A percentile compares a stretch with the other conserved stretches of the same genome.
These are phyloP conservation scores for Centella asiatica DNA, from an alignment of 129 eudicot species.

Conservation along the genomic window DNA sequence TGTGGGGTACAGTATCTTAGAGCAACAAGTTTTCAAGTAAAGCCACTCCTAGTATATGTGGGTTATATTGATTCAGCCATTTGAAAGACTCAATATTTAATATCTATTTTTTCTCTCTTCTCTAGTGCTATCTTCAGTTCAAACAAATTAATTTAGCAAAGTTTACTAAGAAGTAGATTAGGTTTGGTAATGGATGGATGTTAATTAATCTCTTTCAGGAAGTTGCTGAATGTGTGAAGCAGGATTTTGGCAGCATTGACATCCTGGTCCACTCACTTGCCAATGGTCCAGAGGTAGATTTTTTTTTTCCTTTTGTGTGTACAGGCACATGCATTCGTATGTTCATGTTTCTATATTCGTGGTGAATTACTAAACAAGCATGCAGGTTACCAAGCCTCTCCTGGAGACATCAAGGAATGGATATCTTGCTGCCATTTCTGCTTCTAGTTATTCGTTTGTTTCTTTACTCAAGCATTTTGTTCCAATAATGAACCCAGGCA, in stretches of 20 bases:
- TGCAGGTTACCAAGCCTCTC: constrained; percentile 79
- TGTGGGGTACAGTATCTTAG: too few species aligned
- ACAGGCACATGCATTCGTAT: constrained; percentile 9
- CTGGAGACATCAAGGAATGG: constrained; percentile 89
- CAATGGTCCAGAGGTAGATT: constrained; percentile 95
- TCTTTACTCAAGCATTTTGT: constrained; percentile 78
- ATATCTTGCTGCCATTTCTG: constrained; percentile 89
- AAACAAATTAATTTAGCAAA: neutral
- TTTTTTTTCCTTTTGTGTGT: too few species aligned
- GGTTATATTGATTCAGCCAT: neutral
- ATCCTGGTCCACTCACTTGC: constrained; percentile 94
- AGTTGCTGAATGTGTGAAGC: constrained; percentile 77
- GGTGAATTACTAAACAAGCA: neutral
- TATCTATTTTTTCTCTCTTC: neutral
- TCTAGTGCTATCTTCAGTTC: neutral
- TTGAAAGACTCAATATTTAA: too few species aligned
- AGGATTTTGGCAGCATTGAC: constrained; percentile 83
- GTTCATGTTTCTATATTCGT: neutral
- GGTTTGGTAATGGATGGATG: neutral
- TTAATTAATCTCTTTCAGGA: constrained; percentile 44
- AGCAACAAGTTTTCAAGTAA: neutral
- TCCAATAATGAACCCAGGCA: constrained; percentile 95
- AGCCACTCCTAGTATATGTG: neutral
- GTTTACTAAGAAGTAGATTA: neutral
- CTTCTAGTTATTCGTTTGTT: constrained; percentile 86